Evolutionary conservation across 2,329 filamentous ascomycete species (phyloP).

Genomic region (Acephala macrosclerotiorum): DNA sequence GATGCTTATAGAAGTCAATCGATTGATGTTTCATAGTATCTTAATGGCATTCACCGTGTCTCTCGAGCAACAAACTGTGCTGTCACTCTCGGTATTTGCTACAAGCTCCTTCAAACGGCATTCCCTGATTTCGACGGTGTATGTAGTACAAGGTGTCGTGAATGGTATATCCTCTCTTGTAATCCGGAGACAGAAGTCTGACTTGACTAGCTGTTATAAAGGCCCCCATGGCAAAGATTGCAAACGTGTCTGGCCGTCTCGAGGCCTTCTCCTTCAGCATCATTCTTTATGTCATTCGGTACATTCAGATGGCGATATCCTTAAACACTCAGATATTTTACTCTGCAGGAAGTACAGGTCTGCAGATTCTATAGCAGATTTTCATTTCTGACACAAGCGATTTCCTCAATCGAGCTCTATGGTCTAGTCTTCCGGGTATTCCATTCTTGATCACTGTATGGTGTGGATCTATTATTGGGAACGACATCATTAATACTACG

Average conservation of each 20-base stretch:
- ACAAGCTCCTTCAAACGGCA: conserved; percentile 57
- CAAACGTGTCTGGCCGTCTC: conserved; percentile 57
- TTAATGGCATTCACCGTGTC: conserved; percentile 55
- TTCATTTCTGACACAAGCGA: conserved; percentile 73
- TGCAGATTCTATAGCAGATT: conserved; percentile 60
- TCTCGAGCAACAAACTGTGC: conserved; percentile 52
- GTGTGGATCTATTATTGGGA: conserved; percentile 60
- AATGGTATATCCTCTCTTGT: conserved; percentile 49
- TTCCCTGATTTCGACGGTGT: conserved; percentile 52
- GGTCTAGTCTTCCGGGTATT: conserved; percentile 52
- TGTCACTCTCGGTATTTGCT: conserved; percentile 49
- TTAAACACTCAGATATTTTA: conserved; percentile 68
- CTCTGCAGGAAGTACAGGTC: conserved; percentile 60
- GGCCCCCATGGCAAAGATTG: conserved; percentile 59
- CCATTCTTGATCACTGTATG: conserved; percentile 55
- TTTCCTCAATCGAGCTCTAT: conserved; percentile 64
- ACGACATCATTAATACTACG: conserved; percentile 52
- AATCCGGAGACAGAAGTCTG: conserved; percentile 41
- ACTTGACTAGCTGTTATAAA: conserved; percentile 58
- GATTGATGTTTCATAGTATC: conserved; percentile 43
- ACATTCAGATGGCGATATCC: conserved; percentile 72
- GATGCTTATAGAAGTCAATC: background rate
- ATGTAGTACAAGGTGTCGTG: conserved; percentile 52
- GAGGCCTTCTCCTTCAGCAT: conserved; percentile 54
- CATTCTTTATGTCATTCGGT: conserved; percentile 52